Conservation (phyloP, 257 asterid genomes). For the Jasminum sambac region DNA sequence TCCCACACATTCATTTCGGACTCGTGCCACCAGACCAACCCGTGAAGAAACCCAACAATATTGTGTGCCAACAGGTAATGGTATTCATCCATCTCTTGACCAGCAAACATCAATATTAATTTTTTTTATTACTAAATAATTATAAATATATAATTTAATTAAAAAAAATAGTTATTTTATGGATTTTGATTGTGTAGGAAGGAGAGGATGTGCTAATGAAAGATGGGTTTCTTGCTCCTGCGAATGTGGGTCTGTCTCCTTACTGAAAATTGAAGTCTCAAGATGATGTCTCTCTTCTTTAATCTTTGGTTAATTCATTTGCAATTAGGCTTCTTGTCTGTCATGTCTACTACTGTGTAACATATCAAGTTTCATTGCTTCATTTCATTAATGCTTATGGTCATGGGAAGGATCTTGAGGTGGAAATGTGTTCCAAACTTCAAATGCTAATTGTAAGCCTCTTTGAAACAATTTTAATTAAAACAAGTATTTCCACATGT, state of each 20-base stretch:
- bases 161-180: background rate
- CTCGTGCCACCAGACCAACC: constrained; percentile 99
- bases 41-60: constrained; percentile 93
- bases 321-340: constrained; percentile 27
- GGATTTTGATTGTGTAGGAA: constrained; percentile 44
- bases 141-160: background rate
- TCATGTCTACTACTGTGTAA: constrained; percentile 21
- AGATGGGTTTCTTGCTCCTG: constrained; percentile 84
- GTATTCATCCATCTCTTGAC: too few relatives aligned
- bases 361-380: constrained; percentile 6
- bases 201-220: constrained; percentile 89
- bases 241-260: constrained; percentile 85
- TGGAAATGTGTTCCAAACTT: constrained; percentile 11
- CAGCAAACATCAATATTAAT: too few relatives aligned
- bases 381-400: constrained; percentile 22
- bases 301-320: constrained; percentile 24
- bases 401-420: constrained; percentile 49
- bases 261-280: constrained; percentile 35
- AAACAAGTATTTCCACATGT: background rate
- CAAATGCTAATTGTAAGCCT: constrained; percentile 25
- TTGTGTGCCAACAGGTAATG: constrained; percentile 89
- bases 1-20: constrained; percentile 99
- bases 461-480: constrained; percentile 33
- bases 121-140: too few relatives aligned
- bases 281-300: background rate